These are phyloP conservation scores for Candida cerambycidarum DNA, from an alignment of 805 yeast species.

Conservation along the genomic window DNA sequence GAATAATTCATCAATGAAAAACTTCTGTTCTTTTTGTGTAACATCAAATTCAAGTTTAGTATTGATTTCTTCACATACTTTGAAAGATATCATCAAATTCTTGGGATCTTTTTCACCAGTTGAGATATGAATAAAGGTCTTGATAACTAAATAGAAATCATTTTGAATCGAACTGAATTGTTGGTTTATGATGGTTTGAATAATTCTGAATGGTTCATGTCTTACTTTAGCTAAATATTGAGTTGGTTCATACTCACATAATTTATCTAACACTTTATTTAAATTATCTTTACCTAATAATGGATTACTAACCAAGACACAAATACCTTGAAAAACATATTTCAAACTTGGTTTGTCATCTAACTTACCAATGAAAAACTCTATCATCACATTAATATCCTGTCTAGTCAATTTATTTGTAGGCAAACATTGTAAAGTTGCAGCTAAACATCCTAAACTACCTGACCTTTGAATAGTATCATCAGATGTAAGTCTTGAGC, in stretches of 20 bases:
- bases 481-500: slow-evolving; percentile 62
- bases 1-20: slow-evolving; percentile 66
- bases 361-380: slow-evolving; percentile 64
- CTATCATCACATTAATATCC: slow-evolving; percentile 50
- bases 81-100: slow-evolving; percentile 72
- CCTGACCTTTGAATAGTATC: slow-evolving; percentile 52
- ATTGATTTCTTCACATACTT: slow-evolving; percentile 50
- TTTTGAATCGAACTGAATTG: slow-evolving; percentile 15
- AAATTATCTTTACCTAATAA: slow-evolving; percentile 26
- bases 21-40: slow-evolving; percentile 32
- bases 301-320: slow-evolving; percentile 41
- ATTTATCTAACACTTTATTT: slow-evolving; percentile 37
- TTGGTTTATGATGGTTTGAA: slow-evolving; percentile 23
- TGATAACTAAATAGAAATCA: slow-evolving; percentile 36
- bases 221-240: slow-evolving; percentile 63
- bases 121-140: slow-evolving; percentile 65
- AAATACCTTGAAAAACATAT: slow-evolving; percentile 55
- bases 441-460: slow-evolving; percentile 42
- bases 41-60: slow-evolving; percentile 30
- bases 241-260: slow-evolving; percentile 50
- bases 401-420: slow-evolving; percentile 34
- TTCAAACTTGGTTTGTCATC: slow-evolving; percentile 59
- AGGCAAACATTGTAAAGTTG: slow-evolving; percentile 29
- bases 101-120: slow-evolving; percentile 94
- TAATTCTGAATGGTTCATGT: slow-evolving; percentile 51